Conservation (phyloP, 331 rosid species). For the Dryas integrifolia region DNA sequence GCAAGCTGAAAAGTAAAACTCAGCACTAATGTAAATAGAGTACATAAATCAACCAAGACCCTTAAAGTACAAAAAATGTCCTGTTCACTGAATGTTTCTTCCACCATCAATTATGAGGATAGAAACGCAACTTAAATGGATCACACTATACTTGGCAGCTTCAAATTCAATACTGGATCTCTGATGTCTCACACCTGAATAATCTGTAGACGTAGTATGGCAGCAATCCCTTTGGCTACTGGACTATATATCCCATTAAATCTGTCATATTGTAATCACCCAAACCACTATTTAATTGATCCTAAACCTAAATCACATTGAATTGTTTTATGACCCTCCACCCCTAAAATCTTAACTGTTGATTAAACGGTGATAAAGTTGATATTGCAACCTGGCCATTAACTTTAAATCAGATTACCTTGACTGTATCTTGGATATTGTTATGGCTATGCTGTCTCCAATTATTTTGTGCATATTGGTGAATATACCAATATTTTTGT, state of each 20-base stretch:
- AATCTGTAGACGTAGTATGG: background rate
- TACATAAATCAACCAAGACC: background rate
- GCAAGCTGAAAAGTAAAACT: background rate
- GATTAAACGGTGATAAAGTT: too few relatives aligned
- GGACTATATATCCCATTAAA: conserved; percentile 3
- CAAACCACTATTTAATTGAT: background rate
- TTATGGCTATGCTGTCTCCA: background rate
- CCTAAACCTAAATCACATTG: background rate
- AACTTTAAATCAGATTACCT: background rate
- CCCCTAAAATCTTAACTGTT: too few relatives aligned
- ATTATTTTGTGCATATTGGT: background rate
- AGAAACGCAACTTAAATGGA: background rate
- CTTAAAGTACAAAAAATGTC: background rate
- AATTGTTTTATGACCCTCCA: background rate
- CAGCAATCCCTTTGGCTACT: background rate
- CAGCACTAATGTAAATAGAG: background rate
- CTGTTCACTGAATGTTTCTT: background rate
- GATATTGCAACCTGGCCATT: background rate
- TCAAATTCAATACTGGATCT: background rate
- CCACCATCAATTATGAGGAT: background rate
- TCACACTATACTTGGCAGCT: background rate
- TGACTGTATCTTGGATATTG: background rate
- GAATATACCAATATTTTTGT: background rate
- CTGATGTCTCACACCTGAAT: background rate
- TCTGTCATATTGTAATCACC: background rate